These are phyloP conservation scores for Protomyces pachydermus DNA, from an alignment of 1,139 yeast genomes.

Conservation along the genomic window DNA sequence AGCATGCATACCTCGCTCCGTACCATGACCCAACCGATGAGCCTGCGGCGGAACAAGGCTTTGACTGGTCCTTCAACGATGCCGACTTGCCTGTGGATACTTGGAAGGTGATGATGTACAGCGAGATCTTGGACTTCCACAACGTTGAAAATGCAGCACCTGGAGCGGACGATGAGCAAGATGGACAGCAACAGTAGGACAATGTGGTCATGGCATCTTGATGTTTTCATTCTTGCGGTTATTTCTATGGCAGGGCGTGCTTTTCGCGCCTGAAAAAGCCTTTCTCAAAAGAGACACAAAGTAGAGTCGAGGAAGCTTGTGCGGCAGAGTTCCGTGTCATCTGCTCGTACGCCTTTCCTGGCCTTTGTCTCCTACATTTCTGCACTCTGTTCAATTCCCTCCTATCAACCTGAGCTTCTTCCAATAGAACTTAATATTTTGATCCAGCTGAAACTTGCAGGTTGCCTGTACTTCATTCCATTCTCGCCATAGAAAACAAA, in stretches of 20 bases:
- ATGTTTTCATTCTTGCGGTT: no score
- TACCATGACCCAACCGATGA: constrained; percentile 98
- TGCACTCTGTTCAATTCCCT: not conserved
- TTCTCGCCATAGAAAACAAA: not conserved
- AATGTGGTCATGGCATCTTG: no score
- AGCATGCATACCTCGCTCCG: constrained; percentile 91
- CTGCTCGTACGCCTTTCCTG: no score
- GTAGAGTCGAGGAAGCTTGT: no score
- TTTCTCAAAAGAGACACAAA: no score
- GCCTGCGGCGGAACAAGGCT: constrained; percentile 86
- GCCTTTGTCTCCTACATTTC: no score
- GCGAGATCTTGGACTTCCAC: constrained; percentile 93
- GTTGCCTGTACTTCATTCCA: not conserved
- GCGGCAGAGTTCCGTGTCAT: no score
- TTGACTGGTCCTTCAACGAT: constrained; percentile 97
- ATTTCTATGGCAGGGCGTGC: no score
- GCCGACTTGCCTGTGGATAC: constrained; percentile 97
- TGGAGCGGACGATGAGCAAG: not conserved
- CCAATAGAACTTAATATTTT: no score
- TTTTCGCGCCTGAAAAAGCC: no score
- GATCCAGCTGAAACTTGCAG: no score
- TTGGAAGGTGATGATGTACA: constrained; percentile 99
- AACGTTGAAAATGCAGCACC: constrained; percentile 47
- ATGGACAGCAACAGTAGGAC: not conserved
- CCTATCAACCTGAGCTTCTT: no score